phyloP scores from a whole-genome alignment of 2,329 filamentous ascomycete genomes.

The Botrytis pseudocinerea region DNA sequence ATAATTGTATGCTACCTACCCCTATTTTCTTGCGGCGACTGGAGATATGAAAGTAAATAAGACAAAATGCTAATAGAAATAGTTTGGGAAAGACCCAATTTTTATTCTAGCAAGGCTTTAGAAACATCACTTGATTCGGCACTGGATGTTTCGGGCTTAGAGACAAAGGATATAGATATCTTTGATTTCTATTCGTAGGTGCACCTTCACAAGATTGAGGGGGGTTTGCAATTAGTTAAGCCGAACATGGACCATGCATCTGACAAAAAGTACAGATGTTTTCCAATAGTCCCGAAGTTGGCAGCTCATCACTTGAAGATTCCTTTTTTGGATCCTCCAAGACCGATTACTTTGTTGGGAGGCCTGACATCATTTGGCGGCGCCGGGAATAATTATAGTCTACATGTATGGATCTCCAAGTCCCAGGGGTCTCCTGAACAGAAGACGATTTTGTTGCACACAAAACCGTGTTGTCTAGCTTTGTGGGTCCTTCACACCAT shows the following conservation, averaged over 20 bases:
- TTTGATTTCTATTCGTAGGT: conserved; percentile 63
- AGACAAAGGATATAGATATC: conserved; percentile 55
- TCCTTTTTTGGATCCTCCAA: conserved; percentile 47
- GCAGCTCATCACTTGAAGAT: conserved; percentile 61
- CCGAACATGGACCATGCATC: background rate
- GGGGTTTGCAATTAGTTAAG: background rate
- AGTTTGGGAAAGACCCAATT: conserved; percentile 65
- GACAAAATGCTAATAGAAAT: conserved; percentile 19
- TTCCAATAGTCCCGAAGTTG: conserved; percentile 68
- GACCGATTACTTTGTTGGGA: conserved; percentile 61
- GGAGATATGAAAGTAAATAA: background rate
- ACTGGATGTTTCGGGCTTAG: conserved; percentile 50
- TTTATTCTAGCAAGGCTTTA: conserved; percentile 58
- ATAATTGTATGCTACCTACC: conserved; percentile 48
- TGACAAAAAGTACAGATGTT: conserved; percentile 51
- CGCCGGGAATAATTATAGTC: conserved; percentile 70
- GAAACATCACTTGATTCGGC: conserved; percentile 57
- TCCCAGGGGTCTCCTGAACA: background rate
- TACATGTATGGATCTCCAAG: conserved; percentile 54
- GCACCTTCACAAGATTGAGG: background rate
- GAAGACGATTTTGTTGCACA: too few relatives aligned
- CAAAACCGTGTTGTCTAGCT: background rate
- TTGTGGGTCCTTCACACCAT: background rate
- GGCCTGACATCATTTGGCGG: conserved; percentile 69
- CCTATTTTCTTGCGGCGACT: background rate